Percentiles rank a stretch among this genome's conserved stretches.
Conservation (phyloP, 345 rosid genomes). For the Eucalyptus urophylla region DNA sequence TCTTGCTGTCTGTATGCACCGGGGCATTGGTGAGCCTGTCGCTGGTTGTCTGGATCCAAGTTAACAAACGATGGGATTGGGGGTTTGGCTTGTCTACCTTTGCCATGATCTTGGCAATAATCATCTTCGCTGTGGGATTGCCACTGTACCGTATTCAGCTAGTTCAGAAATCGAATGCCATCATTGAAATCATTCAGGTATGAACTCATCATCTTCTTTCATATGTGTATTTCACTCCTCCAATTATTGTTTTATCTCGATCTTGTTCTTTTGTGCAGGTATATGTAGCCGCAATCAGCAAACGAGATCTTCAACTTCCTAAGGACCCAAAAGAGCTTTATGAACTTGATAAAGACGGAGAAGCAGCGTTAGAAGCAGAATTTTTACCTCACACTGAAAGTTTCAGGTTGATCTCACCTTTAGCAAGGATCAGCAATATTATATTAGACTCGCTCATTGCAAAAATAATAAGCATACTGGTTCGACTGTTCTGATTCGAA, state of each 20-base stretch:
- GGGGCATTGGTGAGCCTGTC: slow-evolving; percentile 38
- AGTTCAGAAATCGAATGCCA: slow-evolving; percentile 16
- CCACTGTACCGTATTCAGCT: slow-evolving; percentile 33
- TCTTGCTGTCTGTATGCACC: slow-evolving; percentile 13
- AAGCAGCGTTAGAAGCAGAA: slow-evolving; percentile 16
- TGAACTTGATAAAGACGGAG: slow-evolving; percentile 28
- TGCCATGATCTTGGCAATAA: slow-evolving; percentile 17
- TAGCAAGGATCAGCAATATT: background rate
- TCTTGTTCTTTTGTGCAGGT: slow-evolving; percentile 12
- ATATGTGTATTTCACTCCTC: background rate
- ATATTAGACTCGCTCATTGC: background rate
- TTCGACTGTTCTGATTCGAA: background rate
- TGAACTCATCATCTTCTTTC: background rate
- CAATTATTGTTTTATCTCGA: background rate
- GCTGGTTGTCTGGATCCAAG: slow-evolving; percentile 39
- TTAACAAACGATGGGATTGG: slow-evolving; percentile 46
- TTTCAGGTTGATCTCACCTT: slow-evolving; percentile 16
- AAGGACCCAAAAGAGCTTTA: slow-evolving; percentile 26
- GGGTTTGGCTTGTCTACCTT: slow-evolving; percentile 22
- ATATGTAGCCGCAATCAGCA: slow-evolving; percentile 34
- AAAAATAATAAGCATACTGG: background rate
- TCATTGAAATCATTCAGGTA: slow-evolving; percentile 33
- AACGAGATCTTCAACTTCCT: slow-evolving; percentile 37
- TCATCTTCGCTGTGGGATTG: slow-evolving; percentile 17
- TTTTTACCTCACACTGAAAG: slow-evolving; percentile 30